phyloP scores from a whole-genome alignment of 1,139 yeast genomes.

The Protomyces macrosporus region DNA sequence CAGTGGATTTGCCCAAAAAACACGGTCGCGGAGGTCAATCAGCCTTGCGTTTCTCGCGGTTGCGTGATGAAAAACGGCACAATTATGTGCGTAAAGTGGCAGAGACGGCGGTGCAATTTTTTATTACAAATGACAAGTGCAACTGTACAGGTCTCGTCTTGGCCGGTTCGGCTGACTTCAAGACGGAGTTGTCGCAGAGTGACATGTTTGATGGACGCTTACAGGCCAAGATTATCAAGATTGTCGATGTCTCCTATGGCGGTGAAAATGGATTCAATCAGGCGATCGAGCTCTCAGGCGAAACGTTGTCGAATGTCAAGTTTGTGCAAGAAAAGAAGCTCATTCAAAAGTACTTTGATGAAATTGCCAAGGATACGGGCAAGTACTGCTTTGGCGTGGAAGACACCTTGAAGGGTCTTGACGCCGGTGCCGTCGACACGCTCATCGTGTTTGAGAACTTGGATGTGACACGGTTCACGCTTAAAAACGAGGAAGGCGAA shows the following conservation, averaged over 20 bases:
- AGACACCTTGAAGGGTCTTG: constrained; percentile 91
- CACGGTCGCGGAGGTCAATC: constrained; percentile 99
- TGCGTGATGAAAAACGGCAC: constrained; percentile 98
- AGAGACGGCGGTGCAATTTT: constrained; percentile 95
- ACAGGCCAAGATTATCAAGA: constrained; percentile 77
- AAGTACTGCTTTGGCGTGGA: constrained; percentile 93
- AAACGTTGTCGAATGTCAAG: constrained; percentile 91
- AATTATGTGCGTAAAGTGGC: constrained; percentile 97
- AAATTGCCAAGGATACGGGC: constrained; percentile 94
- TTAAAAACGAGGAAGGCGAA: constrained; percentile 76
- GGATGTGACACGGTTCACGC: constrained; percentile 73
- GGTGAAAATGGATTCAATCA: constrained; percentile 99
- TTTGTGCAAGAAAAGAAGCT: constrained; percentile 97
- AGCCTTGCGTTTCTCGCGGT: constrained; percentile 95
- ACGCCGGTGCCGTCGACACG: constrained; percentile 90
- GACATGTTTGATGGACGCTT: constrained; percentile 89
- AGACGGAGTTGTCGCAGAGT: constrained; percentile 84
- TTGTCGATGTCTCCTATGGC: constrained; percentile 96
- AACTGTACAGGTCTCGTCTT: constrained; percentile 88
- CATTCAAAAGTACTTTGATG: constrained; percentile 85
- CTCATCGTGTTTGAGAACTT: constrained; percentile 89
- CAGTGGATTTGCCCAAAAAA: constrained; percentile 96
- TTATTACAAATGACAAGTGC: constrained; percentile 85
- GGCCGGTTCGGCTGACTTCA: constrained; percentile 99
- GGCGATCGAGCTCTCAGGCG: constrained; percentile 95